Percentiles rank a stretch among this genome's conserved stretches.
Evolutionary conservation across 1,284 basidiomycete genomes (phyloP).

Genomic region (Leccinum fallax): DNA sequence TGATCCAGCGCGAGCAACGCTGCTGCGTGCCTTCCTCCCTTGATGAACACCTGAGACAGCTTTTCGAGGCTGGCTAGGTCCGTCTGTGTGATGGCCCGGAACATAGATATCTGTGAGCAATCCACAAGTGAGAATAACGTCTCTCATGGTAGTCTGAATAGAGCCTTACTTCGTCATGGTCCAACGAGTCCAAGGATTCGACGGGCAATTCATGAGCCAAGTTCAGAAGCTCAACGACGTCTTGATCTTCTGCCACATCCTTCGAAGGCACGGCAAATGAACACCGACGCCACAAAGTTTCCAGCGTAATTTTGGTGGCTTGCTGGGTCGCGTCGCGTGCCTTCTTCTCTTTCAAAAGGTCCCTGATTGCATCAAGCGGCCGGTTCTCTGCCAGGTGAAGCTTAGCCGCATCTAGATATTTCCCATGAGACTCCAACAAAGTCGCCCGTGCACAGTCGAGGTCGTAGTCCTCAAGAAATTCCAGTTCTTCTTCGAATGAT

Average conservation of each 20-base stretch:
- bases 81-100: slow-evolving; percentile 21
- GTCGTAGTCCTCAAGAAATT: slow-evolving; percentile 59
- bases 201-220: slow-evolving; percentile 22
- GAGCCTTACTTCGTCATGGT: slow-evolving; percentile 18
- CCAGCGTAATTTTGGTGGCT: slow-evolving; percentile 34
- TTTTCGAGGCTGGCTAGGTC: slow-evolving; percentile 14
- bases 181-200: slow-evolving; percentile 17
- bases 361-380: slow-evolving; percentile 47
- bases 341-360: slow-evolving; percentile 43
- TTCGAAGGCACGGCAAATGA: slow-evolving; percentile 24
- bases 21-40: slow-evolving; percentile 1
- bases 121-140: background rate
- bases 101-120: slow-evolving; percentile 27
- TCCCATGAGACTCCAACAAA: slow-evolving; percentile 49
- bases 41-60: slow-evolving; percentile 17
- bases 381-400: slow-evolving; percentile 52
- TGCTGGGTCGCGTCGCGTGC: slow-evolving; percentile 34
- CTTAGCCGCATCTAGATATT: slow-evolving; percentile 53
- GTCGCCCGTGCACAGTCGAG: slow-evolving; percentile 54
- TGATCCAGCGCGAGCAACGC: slow-evolving; percentile 33
- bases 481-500: slow-evolving; percentile 52
- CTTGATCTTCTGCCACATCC: slow-evolving; percentile 12
- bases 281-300: slow-evolving; percentile 27
- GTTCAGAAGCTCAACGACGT: slow-evolving; percentile 17
- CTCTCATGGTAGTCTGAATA: background rate